Evolutionary conservation across 345 rosid species (phyloP), one percentile per base, ranked within the genome.

Genomic region (Triadica sebifera): DNA sequence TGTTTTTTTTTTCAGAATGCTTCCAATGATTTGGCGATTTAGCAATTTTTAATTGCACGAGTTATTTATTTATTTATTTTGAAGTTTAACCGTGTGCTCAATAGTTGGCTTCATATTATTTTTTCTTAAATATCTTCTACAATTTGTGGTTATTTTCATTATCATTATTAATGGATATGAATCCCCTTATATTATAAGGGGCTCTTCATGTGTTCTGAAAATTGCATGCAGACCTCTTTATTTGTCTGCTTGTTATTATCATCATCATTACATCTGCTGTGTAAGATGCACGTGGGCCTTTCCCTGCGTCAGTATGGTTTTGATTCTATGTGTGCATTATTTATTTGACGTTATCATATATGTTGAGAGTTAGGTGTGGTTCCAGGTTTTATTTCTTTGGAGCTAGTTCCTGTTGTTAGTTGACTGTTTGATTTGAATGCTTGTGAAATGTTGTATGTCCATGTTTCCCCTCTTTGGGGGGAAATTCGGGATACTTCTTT

Each of bases 341-440:
- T 64, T 34, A 15, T 76, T 25, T 69, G 65, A 39, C 24, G 46
- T 55, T 70, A 57, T 19, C 74, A 52, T 59, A 52, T 59, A 74
- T 39, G 75, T 45, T 72, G 70, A 75, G 76, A 53, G 80, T 79
- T 73, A 53, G 86, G 81, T 77, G 65, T 56, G 75, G 68, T 69
- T 63, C 65, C 72, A 73, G 34, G 73, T 51, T 79, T 74, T 67
- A 51, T 59, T 70, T 58, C 49, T 37, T 71, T 62, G 69, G 72
- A 74, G 58, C 63, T 72, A 67, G 67, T 43, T 67, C 64, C 17
- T 57, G 75, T 83, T 57, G 75, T 83, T 80, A 75, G 86, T 60
- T 83, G 75, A 71, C 70, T 80, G 74, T 56, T 79, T 71, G 46
- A 8, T 56, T 79, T 71, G 46, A 8, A 50, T 72, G 60, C 60